These are phyloP conservation scores for Aleurites moluccanus DNA, from an alignment of 441 rosid genomes.

Conservation along the genomic window DNA sequence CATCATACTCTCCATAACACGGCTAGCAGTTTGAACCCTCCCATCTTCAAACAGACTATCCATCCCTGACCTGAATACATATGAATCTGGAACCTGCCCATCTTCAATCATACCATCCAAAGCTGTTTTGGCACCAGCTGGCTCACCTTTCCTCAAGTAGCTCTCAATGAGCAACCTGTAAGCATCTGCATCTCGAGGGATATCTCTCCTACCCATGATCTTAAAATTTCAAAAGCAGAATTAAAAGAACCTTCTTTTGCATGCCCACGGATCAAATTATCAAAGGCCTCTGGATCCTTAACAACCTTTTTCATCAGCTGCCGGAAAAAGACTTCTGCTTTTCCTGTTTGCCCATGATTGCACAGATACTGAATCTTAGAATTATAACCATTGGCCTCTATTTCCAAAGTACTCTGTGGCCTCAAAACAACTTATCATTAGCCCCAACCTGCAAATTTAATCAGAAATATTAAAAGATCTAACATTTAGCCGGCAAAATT, in stretches of 20 bases:
- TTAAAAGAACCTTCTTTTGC: conserved; percentile 84
- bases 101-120: conserved; percentile 86
- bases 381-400: conserved; percentile 71
- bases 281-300: conserved; percentile 68
- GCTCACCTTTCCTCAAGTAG: conserved; percentile 91
- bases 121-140: conserved; percentile 85
- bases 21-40: conserved; percentile 92
- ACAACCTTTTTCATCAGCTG: conserved; percentile 90
- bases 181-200: conserved; percentile 67
- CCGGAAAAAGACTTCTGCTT: conserved; percentile 84
- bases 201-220: conserved; percentile 82
- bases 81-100: conserved; percentile 70
- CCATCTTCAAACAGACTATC: conserved; percentile 80
- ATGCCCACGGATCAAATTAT: conserved; percentile 79
- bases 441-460: conserved; percentile 53
- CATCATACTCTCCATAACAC: conserved; percentile 83
- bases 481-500: background rate
- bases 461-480: background rate
- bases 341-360: conserved; percentile 61
- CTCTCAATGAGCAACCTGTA: conserved; percentile 72
- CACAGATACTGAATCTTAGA: conserved; percentile 71
- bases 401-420: conserved; percentile 62
- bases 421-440: conserved; percentile 66
- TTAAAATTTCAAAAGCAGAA: conserved; percentile 75
- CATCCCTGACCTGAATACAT: conserved; percentile 72